Evolutionary conservation across 768 basidiomycete genomes (phyloP).

Genomic region (Serendipita indica): DNA sequence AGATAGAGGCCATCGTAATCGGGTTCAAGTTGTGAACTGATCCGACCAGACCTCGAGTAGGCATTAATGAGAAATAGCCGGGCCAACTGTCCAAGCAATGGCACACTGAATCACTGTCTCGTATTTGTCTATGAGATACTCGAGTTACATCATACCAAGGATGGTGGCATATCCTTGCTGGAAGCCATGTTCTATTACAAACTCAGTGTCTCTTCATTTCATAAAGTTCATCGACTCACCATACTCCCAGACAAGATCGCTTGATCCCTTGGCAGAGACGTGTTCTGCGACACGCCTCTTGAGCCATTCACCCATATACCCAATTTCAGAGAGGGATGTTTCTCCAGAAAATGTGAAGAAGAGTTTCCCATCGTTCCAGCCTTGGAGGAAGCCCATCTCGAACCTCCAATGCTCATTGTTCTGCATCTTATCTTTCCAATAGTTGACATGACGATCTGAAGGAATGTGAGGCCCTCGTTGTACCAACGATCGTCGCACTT

Average conservation of each 20-base stretch:
- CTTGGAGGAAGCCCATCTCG: conserved; percentile 43
- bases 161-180: neutral
- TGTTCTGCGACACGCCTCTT: conserved; percentile 32
- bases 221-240: conserved; percentile 34
- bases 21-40: neutral
- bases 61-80: too few species aligned
- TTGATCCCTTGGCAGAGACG: conserved; percentile 26
- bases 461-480: neutral
- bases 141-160: neutral
- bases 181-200: conserved; percentile 2
- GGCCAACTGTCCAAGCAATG: too few species aligned
- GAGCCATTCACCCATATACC: conserved; percentile 50
- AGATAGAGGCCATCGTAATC: neutral
- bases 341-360: conserved; percentile 31
- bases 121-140: too few species aligned
- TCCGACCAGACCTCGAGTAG: too few species aligned
- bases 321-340: conserved; percentile 37
- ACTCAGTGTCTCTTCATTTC: too few species aligned
- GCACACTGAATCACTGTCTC: too few species aligned
- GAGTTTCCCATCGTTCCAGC: conserved; percentile 55
- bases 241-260: conserved; percentile 48
- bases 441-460: conserved; percentile 26
- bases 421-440: conserved; percentile 39
- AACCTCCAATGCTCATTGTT: conserved; percentile 57
- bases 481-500: conserved; percentile 8